Percentiles rank a stretch among this genome's conserved stretches.
Evolutionary conservation across 176 grass and related monocot genomes (phyloP).

Genomic region (Lolium multiflorum): DNA sequence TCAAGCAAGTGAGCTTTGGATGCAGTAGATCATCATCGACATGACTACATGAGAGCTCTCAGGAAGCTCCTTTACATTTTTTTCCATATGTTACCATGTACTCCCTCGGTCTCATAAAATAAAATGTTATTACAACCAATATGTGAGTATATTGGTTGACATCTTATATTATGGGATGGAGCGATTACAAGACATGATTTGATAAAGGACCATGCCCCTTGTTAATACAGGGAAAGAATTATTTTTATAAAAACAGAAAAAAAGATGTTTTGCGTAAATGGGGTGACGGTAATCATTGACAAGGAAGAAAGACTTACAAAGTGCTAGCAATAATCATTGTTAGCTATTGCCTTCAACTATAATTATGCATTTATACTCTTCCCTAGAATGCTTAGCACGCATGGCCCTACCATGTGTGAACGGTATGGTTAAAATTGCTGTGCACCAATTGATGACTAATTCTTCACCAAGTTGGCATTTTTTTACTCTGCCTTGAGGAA

Average conservation of each 20-base stretch:
- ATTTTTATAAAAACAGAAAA: neutral
- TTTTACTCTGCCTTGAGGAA: constrained; percentile 31
- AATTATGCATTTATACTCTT: constrained; percentile 20
- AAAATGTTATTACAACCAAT: too few relatives aligned
- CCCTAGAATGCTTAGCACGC: neutral
- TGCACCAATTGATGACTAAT: constrained; percentile 27
- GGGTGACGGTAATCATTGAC: constrained; percentile 29
- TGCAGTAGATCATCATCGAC: neutral
- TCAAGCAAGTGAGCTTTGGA: neutral
- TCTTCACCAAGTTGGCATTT: constrained; percentile 32
- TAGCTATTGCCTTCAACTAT: constrained; percentile 13
- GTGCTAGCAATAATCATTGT: neutral
- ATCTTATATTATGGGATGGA: too few relatives aligned
- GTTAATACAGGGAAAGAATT: neutral
- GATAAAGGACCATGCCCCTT: constrained; percentile 8
- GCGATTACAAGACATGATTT: neutral
- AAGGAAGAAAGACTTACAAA: constrained; percentile 23
- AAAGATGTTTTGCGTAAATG: neutral
- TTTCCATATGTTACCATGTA: constrained; percentile 32
- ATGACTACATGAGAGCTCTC: neutral
- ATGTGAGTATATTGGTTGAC: too few relatives aligned
- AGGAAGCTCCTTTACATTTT: neutral
- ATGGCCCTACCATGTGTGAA: constrained; percentile 17
- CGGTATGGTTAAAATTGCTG: constrained; percentile 14
- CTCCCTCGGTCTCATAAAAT: too few relatives aligned